Evolutionary conservation across 179 eudicot genomes (phyloP), one percentile per base, ranked within the genome.

Genomic region (Silene coronaria): DNA sequence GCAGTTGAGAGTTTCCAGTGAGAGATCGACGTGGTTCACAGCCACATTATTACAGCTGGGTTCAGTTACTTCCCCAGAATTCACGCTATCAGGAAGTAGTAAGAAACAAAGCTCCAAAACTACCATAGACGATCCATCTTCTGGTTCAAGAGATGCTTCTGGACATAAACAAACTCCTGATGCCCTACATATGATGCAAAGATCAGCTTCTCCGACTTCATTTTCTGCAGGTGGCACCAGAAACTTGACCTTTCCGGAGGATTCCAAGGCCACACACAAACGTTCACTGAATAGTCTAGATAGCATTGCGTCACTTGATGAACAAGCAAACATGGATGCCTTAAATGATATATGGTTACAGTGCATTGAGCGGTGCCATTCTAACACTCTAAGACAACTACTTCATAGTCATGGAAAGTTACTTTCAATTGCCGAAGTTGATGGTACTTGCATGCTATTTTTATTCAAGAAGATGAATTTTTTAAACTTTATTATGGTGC

Each of bases 21-120:
- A 96, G 83, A 89, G 94, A 23, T 89, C 97, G 58, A 96, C 97
- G 73, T 96, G 99, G 99, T 96, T 96, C 83, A 96, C 97, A 45
- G 99, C 99, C 74, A 93, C 99, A 71, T 83, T 96, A n/a, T 82
- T 96, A 75, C 99, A 91, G 86, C 91, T 96, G 19, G 99, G 99
- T 27, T 91, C 97, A 1, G 83, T 82, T 57, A 80, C 93, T 80
- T 89, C 97, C 66, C 90, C 91, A 14, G 97, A 88, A 58, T 84
- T 85, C 75, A 93, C 97, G 75, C 87, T 88, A 45, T 91, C 97
- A 60, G 91, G 91, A 67, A 89, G 97, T 84, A 93, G 97, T 77
- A 86, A 88, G 82, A 87, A 88, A 76, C 97, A 86, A 78, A 90
- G 93, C 83, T 86, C 93, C 6, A 93, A 85, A 81, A 83, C 96